phyloP scores from a whole-genome alignment of 1,139 yeast species.

The Starmera stellimalicola region DNA sequence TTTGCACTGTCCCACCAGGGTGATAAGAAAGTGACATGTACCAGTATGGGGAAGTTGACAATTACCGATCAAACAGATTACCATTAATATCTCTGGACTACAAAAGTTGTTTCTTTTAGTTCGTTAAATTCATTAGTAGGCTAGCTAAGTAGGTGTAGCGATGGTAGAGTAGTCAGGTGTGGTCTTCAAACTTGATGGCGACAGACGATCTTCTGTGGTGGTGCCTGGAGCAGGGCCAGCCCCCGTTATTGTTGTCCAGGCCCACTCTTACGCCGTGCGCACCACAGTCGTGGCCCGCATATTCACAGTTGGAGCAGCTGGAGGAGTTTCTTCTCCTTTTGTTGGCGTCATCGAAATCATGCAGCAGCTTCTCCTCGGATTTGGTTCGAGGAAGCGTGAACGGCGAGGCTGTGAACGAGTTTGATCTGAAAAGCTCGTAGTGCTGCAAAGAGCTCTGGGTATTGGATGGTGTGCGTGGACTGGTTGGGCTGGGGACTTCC shows the following conservation, averaged over 20 bases:
- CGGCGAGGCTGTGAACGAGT: too few relatives aligned
- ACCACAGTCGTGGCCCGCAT: background rate
- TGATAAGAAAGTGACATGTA: too few relatives aligned
- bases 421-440: background rate
- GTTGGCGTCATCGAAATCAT: background rate
- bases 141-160: too few relatives aligned
- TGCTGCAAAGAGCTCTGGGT: background rate
- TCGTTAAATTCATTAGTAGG: too few relatives aligned
- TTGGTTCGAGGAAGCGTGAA: background rate
- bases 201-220: conserved; percentile 20
- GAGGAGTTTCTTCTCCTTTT: background rate
- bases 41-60: too few relatives aligned
- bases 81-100: too few relatives aligned
- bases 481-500: background rate
- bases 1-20: too few relatives aligned
- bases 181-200: conserved; percentile 17
- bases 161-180: too few relatives aligned
- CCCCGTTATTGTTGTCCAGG: background rate
- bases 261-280: background rate
- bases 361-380: background rate
- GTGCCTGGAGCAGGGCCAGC: conserved; percentile 13
- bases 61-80: too few relatives aligned
- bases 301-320: background rate
- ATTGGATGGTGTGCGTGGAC: background rate
- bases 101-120: too few relatives aligned